Percentiles rank a stretch among this genome's conserved stretches.
phyloP scores from a whole-genome alignment of 2,329 filamentous ascomycete species.

The Penicillium sp. region DNA sequence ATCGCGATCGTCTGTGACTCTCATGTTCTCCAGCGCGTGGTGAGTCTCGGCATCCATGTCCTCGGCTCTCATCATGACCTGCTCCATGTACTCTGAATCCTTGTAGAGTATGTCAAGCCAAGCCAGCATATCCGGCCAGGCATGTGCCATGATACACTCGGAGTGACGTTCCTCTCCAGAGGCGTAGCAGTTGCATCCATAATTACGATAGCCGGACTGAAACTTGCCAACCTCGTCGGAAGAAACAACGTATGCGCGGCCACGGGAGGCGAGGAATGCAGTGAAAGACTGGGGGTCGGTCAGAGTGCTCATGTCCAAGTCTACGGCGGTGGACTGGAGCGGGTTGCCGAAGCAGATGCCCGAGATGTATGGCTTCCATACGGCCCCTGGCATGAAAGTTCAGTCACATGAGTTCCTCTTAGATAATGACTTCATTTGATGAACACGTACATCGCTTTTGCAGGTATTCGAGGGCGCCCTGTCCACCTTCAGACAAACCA shows the following conservation, averaged over 20 bases:
- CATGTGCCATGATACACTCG: slow-evolving; percentile 65
- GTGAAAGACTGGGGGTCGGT: slow-evolving; percentile 27
- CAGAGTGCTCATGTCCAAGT: slow-evolving; percentile 28
- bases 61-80: slow-evolving; percentile 33
- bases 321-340: slow-evolving; percentile 35
- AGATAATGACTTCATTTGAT: too few relatives aligned
- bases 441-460: slow-evolving; percentile 55
- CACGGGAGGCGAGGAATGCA: slow-evolving; percentile 54
- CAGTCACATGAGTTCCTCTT: not conserved
- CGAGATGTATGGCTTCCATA: slow-evolving; percentile 45
- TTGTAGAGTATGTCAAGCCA: slow-evolving; percentile 65
- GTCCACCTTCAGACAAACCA: slow-evolving; percentile 69
- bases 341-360: slow-evolving; percentile 47
- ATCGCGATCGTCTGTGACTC: not conserved
- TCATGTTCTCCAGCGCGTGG: slow-evolving; percentile 9
- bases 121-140: slow-evolving; percentile 58
- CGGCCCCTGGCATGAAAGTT: slow-evolving; percentile 36
- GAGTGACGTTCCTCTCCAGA: slow-evolving; percentile 62
- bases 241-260: slow-evolving; percentile 64
- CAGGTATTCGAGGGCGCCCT: slow-evolving; percentile 62
- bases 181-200: slow-evolving; percentile 71
- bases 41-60: slow-evolving; percentile 22
- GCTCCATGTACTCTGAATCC: slow-evolving; percentile 47
- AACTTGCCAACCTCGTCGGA: slow-evolving; percentile 56
- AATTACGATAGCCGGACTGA: slow-evolving; percentile 57